phyloP scores from a whole-genome alignment of 768 basidiomycete species.

The Rhizopogon rudus region DNA sequence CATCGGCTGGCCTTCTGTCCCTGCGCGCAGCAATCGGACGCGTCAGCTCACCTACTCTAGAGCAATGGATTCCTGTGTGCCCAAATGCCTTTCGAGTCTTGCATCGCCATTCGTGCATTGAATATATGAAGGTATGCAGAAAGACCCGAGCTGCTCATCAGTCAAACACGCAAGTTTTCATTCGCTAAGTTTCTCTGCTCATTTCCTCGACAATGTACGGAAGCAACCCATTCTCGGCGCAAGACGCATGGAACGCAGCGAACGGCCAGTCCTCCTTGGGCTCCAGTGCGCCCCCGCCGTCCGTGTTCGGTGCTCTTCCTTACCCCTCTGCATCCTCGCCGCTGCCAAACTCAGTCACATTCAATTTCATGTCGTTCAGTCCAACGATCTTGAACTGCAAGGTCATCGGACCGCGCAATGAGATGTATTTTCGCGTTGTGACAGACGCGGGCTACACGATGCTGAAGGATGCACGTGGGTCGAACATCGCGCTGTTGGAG shows the following conservation, averaged over 20 bases:
- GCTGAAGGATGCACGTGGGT: conserved; percentile 43
- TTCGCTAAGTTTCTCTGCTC: background rate
- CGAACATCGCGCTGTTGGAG: conserved; percentile 49
- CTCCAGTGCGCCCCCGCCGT: conserved; percentile 31
- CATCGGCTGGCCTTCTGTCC: too few relatives aligned
- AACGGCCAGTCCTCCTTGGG: conserved; percentile 2
- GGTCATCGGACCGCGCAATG: conserved; percentile 46
- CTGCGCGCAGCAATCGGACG: background rate
- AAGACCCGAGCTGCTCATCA: background rate
- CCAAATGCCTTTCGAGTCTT: background rate
- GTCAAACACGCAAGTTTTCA: background rate
- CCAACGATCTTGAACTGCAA: conserved; percentile 50
- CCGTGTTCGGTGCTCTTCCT: conserved; percentile 61
- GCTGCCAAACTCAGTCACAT: conserved; percentile 32
- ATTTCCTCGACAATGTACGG: conserved; percentile 16
- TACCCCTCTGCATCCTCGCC: conserved; percentile 35
- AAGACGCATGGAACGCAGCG: conserved; percentile 14
- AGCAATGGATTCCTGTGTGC: background rate
- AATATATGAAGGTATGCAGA: conserved; percentile 1
- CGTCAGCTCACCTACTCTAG: background rate
- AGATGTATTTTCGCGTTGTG: conserved; percentile 42
- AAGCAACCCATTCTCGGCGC: conserved; percentile 23
- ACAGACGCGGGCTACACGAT: conserved; percentile 52
- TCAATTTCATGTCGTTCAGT: conserved; percentile 47
- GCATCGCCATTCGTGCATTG: background rate